phyloP scores from a whole-genome alignment of 768 basidiomycete species.

The Mrakia frigida region DNA sequence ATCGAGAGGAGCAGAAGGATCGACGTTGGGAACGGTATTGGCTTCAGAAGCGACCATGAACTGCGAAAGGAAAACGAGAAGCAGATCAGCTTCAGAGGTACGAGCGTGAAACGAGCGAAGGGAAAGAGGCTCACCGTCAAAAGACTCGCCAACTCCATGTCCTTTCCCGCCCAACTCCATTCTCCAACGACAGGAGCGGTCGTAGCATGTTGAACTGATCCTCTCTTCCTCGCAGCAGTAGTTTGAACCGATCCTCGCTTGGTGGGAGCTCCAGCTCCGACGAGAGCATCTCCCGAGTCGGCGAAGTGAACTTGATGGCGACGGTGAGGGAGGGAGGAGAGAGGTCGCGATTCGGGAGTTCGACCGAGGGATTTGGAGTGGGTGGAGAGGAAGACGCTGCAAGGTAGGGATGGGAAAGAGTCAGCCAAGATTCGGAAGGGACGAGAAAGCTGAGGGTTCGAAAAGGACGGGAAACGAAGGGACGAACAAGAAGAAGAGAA shows the following conservation, averaged over 20 bases:
- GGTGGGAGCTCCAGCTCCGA: not conserved
- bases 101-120: no score
- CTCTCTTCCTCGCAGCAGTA: not conserved
- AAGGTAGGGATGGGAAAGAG: no score
- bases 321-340: not conserved
- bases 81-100: not conserved
- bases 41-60: slow-evolving; percentile 69
- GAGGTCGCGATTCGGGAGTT: not conserved
- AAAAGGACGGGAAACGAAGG: not conserved
- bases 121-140: not conserved
- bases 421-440: no score
- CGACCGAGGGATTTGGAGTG: not conserved
- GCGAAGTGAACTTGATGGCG: not conserved
- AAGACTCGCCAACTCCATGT: slow-evolving; percentile 20
- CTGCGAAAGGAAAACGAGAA: slow-evolving; percentile 45
- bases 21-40: slow-evolving; percentile 66
- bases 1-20: slow-evolving; percentile 58
- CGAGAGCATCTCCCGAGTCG: not conserved
- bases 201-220: not conserved
- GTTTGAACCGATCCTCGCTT: not conserved
- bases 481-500: slow-evolving; percentile 8
- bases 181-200: not conserved
- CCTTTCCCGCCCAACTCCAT: slow-evolving; percentile 19
- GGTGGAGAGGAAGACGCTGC: slow-evolving; percentile 5
- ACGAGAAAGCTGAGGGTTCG: no score